Evolutionary conservation across 164 flowering plant species (phyloP), one percentile per base, ranked within the genome.

Genomic region (Saururus chinensis): DNA sequence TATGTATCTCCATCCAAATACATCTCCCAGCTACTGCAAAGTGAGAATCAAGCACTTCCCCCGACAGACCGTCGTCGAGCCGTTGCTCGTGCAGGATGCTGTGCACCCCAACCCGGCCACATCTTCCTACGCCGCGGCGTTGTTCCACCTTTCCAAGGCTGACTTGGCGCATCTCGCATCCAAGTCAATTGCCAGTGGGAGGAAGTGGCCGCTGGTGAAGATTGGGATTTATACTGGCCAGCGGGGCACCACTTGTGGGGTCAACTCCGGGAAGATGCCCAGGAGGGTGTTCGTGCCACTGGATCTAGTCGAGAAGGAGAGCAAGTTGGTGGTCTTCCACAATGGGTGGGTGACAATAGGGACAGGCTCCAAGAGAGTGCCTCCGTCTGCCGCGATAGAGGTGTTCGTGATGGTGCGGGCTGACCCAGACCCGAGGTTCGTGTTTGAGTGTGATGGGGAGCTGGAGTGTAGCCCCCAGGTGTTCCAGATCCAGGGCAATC

Each of bases 381-480:
- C 45, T 41, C 11, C 45, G 12, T 41, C 45, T 9, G 8, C 45
- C 11, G 2, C 72, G 13, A 82, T 87, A 9, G 83, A 81, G 77
- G 72, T 92, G 69, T 84, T 84, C 58, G 49, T 92, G 80, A 81
- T 62, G 56, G 96, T 89, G 16, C 98, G n/a, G n/a, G n/a, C n/a
- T n/a, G n/a, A n/a, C n/a, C n/a, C n/a, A n/a, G n/a, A n/a, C n/a
- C n/a, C n/a, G 49, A 78, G 98, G 53, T 92, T 92, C 73, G 91
- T 92, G 13, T 92, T 92, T 62, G 85, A 92, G 79, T 92, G 89
- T 71, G 96, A 86, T 23, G 88, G 92, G 2, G 96, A 84, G 57
- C 98, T 95, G 1, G 96, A 92, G 62, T 92, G 96, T 40, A 87
- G 91, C 57, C 98, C 96, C 7, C 95, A 85, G 60, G 96, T 92